Conservation (phyloP, 768 basidiomycete genomes). For the Mycena sanguinolenta region DNA sequence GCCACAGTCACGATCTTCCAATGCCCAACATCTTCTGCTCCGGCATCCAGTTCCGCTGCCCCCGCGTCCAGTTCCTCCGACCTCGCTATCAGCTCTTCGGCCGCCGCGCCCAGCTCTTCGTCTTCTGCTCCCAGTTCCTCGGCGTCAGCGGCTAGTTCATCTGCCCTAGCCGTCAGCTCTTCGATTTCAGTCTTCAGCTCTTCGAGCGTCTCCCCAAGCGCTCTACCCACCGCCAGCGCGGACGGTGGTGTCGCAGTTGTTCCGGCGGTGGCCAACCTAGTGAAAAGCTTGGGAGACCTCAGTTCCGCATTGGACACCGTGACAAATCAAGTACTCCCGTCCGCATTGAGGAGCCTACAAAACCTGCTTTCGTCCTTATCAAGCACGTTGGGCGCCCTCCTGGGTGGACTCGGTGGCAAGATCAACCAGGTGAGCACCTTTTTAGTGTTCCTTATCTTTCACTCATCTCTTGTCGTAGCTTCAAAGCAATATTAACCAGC, state of each 20-base stretch:
- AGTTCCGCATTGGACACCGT: background rate
- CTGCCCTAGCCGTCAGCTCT: too few species aligned
- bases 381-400: background rate
- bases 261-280: background rate
- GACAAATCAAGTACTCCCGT: too few species aligned
- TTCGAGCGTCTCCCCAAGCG: background rate
- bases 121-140: too few species aligned
- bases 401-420: background rate
- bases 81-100: background rate
- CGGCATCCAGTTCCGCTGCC: background rate
- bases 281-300: background rate
- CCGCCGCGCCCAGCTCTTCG: too few species aligned
- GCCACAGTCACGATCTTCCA: background rate
- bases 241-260: too few species aligned
- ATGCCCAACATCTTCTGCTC: background rate
- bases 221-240: background rate
- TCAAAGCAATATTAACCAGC: background rate
- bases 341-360: too few species aligned
- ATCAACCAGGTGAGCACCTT: background rate
- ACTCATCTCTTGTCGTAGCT: background rate
- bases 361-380: background rate
- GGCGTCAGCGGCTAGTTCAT: too few species aligned
- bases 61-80: background rate
- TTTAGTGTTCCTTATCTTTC: too few species aligned
- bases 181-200: too few species aligned